These are phyloP conservation scores for Durio zibethinus DNA, from an alignment of 345 rosid genomes.

Conservation along the genomic window DNA sequence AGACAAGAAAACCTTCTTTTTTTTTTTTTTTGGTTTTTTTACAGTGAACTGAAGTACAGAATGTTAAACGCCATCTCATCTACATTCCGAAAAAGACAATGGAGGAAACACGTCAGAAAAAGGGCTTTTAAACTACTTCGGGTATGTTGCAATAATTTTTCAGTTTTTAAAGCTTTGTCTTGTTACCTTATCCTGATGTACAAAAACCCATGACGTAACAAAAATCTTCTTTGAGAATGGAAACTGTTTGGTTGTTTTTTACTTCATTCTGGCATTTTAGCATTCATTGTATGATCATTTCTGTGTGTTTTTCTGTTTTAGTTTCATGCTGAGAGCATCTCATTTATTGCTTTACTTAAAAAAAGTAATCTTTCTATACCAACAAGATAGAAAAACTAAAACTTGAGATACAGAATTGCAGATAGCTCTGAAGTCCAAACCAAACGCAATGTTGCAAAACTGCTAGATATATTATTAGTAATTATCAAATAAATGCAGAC, in stretches of 20 bases:
- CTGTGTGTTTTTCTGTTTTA: neutral
- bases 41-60: neutral
- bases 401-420: neutral
- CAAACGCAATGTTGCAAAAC: neutral
- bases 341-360: neutral
- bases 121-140: neutral
- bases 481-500: conserved; percentile 22
- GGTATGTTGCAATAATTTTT: neutral
- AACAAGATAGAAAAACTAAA: neutral
- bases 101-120: neutral
- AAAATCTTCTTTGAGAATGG: neutral
- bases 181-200: neutral
- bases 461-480: conserved; percentile 24
- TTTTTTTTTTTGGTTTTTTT: neutral
- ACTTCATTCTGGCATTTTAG: neutral
- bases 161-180: neutral
- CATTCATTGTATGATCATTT: neutral
- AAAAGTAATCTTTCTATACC: neutral
- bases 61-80: neutral
- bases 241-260: neutral
- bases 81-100: neutral
- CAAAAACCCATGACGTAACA: neutral
- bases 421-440: neutral
- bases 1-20: neutral
- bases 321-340: neutral